Evolutionary conservation across 1,284 basidiomycete genomes (phyloP).

Genomic region (Grifola frondosa): DNA sequence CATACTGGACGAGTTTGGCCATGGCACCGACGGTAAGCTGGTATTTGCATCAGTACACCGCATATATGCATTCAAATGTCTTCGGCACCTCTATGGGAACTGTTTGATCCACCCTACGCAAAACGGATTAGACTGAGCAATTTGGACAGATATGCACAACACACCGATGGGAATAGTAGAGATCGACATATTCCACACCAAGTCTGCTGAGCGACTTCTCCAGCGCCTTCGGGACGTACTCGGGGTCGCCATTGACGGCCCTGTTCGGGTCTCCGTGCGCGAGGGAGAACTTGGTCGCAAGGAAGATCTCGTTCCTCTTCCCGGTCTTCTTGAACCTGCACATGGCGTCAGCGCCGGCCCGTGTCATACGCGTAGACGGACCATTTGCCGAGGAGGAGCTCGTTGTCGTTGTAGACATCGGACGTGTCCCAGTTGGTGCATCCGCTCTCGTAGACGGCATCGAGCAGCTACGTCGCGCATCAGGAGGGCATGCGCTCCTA

Average conservation of each 20-base stretch:
- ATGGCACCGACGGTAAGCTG: conserved; percentile 47
- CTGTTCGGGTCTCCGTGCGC: conserved; percentile 11
- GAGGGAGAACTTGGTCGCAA: conserved; percentile 53
- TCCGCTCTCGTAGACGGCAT: conserved; percentile 28
- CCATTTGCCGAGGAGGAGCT: conserved; percentile 34
- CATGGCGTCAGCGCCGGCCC: background rate
- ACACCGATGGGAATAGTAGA: conserved; percentile 46
- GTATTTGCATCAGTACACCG: background rate
- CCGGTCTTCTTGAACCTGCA: conserved; percentile 38
- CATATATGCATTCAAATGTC: background rate
- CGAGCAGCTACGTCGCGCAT: conserved; percentile 22
- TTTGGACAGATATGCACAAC: background rate
- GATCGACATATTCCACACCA: conserved; percentile 44
- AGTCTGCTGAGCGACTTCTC: conserved; percentile 41
- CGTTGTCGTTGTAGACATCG: conserved; percentile 31
- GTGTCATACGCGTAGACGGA: conserved; percentile 3
- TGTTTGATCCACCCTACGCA: conserved; percentile 39
- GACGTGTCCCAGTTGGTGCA: conserved; percentile 33
- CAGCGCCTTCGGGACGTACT: conserved; percentile 35
- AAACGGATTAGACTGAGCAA: conserved; percentile 2
- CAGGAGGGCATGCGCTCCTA: background rate
- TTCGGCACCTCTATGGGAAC: conserved; percentile 47
- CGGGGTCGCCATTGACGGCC: conserved; percentile 32
- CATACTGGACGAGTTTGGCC: conserved; percentile 54
- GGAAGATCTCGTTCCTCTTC: conserved; percentile 42